Conservation (phyloP, 2,329 filamentous ascomycete species). For the Colletotrichum neosansevieriae region DNA sequence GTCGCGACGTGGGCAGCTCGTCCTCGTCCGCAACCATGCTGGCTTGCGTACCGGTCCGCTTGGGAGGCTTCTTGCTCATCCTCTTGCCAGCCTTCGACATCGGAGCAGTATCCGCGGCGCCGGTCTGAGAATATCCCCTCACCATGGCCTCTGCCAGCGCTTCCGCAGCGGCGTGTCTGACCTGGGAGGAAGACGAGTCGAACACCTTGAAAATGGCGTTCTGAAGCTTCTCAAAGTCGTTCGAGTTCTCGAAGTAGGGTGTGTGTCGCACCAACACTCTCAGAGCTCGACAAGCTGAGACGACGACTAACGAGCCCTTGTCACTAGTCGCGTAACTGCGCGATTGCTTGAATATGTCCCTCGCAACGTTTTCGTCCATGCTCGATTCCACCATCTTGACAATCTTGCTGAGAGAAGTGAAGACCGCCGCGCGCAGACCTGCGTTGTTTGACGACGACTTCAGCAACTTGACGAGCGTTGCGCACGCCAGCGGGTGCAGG, state of each 20-base stretch:
- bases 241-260: slow-evolving; percentile 85
- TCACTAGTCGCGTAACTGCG: slow-evolving; percentile 82
- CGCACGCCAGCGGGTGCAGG: slow-evolving; percentile 80
- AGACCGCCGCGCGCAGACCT: slow-evolving; percentile 83
- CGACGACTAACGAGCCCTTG: slow-evolving; percentile 85
- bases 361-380: slow-evolving; percentile 85
- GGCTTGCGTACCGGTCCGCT: slow-evolving; percentile 70
- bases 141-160: slow-evolving; percentile 87
- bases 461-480: slow-evolving; percentile 79
- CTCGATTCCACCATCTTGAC: slow-evolving; percentile 79
- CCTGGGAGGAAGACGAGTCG: slow-evolving; percentile 79
- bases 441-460: slow-evolving; percentile 85
- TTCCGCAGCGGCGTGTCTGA: slow-evolving; percentile 87
- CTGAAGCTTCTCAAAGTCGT: slow-evolving; percentile 91
- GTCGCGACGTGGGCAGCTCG: slow-evolving; percentile 69
- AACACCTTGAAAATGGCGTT: slow-evolving; percentile 86
- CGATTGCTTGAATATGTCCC: slow-evolving; percentile 93
- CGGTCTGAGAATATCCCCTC: slow-evolving; percentile 79
- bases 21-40: slow-evolving; percentile 79
- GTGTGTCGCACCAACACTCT: slow-evolving; percentile 79
- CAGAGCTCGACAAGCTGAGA: slow-evolving; percentile 83
- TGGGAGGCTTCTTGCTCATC: slow-evolving; percentile 69
- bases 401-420: slow-evolving; percentile 81
- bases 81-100: slow-evolving; percentile 79
- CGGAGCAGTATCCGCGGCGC: slow-evolving; percentile 57